phyloP scores from a whole-genome alignment of 2,329 filamentous ascomycete genomes.

The Penicillium janthinellum region DNA sequence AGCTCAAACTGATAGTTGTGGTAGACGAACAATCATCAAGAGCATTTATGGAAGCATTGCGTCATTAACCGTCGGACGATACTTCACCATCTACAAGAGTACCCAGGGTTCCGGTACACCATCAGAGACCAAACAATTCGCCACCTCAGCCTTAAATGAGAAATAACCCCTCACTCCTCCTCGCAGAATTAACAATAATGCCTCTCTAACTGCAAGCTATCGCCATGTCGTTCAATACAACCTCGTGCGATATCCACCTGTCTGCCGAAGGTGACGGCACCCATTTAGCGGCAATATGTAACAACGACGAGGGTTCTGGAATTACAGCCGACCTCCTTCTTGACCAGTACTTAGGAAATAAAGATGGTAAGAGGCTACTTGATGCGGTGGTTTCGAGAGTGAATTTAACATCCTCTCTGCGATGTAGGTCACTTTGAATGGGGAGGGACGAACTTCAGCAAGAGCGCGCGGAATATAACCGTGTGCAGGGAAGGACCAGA shows the following conservation, averaged over 20 bases:
- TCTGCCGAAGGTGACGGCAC: conserved; percentile 7
- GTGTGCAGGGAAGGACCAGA: conserved; percentile 16
- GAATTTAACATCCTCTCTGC: not conserved
- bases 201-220: not conserved
- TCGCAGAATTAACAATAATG: not conserved
- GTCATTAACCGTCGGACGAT: not conserved
- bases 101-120: not conserved
- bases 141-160: not conserved
- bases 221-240: conserved; percentile 21
- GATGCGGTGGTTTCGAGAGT: not conserved
- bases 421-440: conserved; percentile 17
- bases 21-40: not conserved
- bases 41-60: not conserved
- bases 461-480: conserved; percentile 13
- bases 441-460: conserved; percentile 17
- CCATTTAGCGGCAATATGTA: conserved; percentile 20
- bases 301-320: conserved; percentile 23
- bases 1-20: not conserved
- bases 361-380: conserved; percentile 14
- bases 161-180: not conserved
- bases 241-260: conserved; percentile 19
- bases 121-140: not conserved
- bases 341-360: conserved; percentile 19
- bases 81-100: not conserved
- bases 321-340: conserved; percentile 16